These are phyloP conservation scores for Geotrichum candidum DNA, from an alignment of 1,139 yeast genomes.

Conservation along the genomic window DNA sequence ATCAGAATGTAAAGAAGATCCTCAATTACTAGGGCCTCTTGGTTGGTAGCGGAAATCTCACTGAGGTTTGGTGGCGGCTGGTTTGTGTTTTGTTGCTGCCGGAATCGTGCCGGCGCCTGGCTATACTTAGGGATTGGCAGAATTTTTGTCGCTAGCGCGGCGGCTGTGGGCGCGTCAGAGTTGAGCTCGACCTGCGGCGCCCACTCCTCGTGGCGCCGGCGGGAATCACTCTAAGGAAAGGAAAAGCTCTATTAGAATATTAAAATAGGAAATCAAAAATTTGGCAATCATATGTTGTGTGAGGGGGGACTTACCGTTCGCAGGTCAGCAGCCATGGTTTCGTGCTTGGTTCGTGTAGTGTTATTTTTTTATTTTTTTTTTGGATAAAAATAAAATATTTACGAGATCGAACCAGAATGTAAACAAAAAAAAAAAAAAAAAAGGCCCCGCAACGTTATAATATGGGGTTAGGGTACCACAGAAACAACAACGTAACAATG, in stretches of 20 bases:
- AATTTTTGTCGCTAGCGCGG: constrained; percentile 25
- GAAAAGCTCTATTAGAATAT: not conserved
- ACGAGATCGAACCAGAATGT: not conserved
- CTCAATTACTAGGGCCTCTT: constrained; percentile 65
- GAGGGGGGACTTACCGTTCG: not conserved
- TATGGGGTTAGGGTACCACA: not conserved
- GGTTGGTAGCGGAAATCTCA: constrained; percentile 42
- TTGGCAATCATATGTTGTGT: not conserved
- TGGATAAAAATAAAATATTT: not conserved
- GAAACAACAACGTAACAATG: not conserved
- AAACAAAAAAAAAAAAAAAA: not conserved
- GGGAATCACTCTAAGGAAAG: not conserved
- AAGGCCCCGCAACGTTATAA: too few relatives aligned
- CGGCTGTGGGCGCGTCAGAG: not conserved
- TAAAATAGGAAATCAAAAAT: not conserved
- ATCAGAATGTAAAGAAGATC: constrained; percentile 64
- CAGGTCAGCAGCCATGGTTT: not conserved
- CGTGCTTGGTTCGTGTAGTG: not conserved
- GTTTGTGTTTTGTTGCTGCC: not conserved
- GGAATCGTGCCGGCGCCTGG: constrained; percentile 14
- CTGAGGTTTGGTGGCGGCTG: constrained; percentile 14
- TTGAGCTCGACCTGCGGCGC: not conserved
- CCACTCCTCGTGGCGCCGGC: not conserved
- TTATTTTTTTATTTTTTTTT: too few relatives aligned
- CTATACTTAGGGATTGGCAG: constrained; percentile 21